Conservation (phyloP, 2,329 filamentous ascomycete species). For the Chaetothyriales sp. region DNA sequence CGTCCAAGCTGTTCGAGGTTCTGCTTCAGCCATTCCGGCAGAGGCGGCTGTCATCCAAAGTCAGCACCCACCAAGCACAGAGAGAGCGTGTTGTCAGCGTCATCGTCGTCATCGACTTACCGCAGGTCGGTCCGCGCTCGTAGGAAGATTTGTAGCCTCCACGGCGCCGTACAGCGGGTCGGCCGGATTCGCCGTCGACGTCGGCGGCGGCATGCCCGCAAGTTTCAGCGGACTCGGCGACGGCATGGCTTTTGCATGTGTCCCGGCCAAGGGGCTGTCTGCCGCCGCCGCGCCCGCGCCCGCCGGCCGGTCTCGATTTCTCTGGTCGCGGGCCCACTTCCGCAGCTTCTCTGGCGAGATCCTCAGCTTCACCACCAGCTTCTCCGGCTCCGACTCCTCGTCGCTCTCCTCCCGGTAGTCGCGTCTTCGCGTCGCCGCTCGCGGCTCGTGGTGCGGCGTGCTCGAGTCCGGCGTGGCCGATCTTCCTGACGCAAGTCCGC, state of each 20-base stretch:
- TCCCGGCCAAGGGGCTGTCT: slow-evolving; percentile 17
- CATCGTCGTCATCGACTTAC: slow-evolving; percentile 26
- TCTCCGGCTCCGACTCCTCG: slow-evolving; percentile 49
- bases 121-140: slow-evolving; percentile 28
- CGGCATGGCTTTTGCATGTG: slow-evolving; percentile 23
- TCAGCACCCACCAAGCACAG: not conserved
- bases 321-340: slow-evolving; percentile 40
- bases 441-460: slow-evolving; percentile 55
- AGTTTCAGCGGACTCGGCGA: slow-evolving; percentile 20
- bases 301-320: slow-evolving; percentile 35
- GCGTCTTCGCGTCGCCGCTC: slow-evolving; percentile 50
- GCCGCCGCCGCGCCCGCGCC: slow-evolving; percentile 19
- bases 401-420: slow-evolving; percentile 65
- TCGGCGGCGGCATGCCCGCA: slow-evolving; percentile 39
- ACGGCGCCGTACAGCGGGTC: slow-evolving; percentile 29
- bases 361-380: slow-evolving; percentile 60
- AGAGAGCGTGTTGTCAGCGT: not conserved
- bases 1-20: slow-evolving; percentile 59
- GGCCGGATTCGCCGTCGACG: slow-evolving; percentile 25
- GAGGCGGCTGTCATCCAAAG: slow-evolving; percentile 49
- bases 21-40: slow-evolving; percentile 69
- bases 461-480: slow-evolving; percentile 75
- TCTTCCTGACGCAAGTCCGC: slow-evolving; percentile 45
- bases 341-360: slow-evolving; percentile 59
- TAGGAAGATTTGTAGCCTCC: slow-evolving; percentile 32